phyloP scores from a whole-genome alignment of 345 rosid genomes.

The Gossypium rotundifolium region DNA sequence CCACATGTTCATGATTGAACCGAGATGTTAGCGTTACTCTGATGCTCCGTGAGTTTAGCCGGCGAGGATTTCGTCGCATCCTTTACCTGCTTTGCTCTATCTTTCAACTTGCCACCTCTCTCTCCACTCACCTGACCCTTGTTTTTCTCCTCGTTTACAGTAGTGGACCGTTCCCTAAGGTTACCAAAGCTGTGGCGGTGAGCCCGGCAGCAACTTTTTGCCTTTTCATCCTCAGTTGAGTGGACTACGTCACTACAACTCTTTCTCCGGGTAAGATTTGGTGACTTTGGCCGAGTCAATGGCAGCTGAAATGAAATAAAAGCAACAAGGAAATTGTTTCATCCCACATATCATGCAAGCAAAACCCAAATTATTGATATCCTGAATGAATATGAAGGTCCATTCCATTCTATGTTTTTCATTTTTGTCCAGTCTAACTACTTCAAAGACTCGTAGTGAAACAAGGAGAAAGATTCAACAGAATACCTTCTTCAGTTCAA shows the following conservation, averaged over 20 bases:
- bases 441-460: neutral
- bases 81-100: slow-evolving; percentile 32
- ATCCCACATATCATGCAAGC: neutral
- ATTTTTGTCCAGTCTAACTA: neutral
- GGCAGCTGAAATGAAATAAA: slow-evolving; percentile 53
- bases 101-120: slow-evolving; percentile 38
- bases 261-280: slow-evolving; percentile 67
- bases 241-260: slow-evolving; percentile 70
- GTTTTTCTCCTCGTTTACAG: slow-evolving; percentile 20
- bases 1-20: slow-evolving; percentile 38
- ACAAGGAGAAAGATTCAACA: neutral
- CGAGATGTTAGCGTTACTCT: slow-evolving; percentile 20
- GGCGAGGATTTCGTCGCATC: slow-evolving; percentile 33
- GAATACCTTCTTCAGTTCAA: slow-evolving; percentile 78
- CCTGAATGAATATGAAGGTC: neutral
- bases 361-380: neutral
- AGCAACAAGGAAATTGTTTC: neutral
- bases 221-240: slow-evolving; percentile 41
- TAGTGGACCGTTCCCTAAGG: slow-evolving; percentile 32
- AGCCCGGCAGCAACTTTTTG: slow-evolving; percentile 43
- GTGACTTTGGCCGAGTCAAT: slow-evolving; percentile 72
- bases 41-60: slow-evolving; percentile 28
- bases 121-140: slow-evolving; percentile 25
- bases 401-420: neutral
- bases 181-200: slow-evolving; percentile 63